phyloP scores from a whole-genome alignment of 2,329 filamentous ascomycete genomes.

The Penicillium sp. region DNA sequence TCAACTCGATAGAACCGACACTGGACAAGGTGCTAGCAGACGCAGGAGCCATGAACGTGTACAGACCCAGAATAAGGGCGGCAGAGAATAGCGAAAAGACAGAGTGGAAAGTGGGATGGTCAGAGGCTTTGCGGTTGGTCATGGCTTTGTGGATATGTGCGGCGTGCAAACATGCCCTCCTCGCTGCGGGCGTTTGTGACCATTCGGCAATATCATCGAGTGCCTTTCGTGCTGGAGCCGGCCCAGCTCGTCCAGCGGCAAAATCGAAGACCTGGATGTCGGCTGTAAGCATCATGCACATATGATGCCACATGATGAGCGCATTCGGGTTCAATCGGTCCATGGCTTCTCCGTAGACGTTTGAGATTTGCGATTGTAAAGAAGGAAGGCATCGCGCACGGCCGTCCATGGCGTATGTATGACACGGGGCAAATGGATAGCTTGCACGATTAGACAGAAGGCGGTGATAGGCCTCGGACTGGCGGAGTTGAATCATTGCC shows the following conservation, averaged over 20 bases:
- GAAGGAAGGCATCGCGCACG: conserved; percentile 45
- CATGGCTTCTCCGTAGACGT: conserved; percentile 45
- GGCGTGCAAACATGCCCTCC: conserved; percentile 54
- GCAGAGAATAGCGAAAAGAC: conserved; percentile 54
- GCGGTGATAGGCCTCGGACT: conserved; percentile 47
- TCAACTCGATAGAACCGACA: conserved; percentile 43
- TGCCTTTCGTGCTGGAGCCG: conserved; percentile 49
- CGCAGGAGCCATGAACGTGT: conserved; percentile 51
- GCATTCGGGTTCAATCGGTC: conserved; percentile 52
- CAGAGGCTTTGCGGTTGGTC: conserved; percentile 54
- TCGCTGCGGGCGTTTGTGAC: conserved; percentile 53
- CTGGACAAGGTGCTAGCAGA: conserved; percentile 27
- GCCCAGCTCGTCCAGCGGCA: conserved; percentile 53
- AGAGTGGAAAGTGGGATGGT: conserved; percentile 55
- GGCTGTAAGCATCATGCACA: conserved; percentile 54
- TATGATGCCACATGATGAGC: conserved; percentile 55
- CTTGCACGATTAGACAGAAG: conserved; percentile 42
- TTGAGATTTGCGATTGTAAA: conserved; percentile 34
- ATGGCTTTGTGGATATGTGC: conserved; percentile 56
- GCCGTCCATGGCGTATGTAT: conserved; percentile 51
- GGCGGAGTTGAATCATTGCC: conserved; percentile 44
- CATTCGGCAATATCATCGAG: conserved; percentile 54
- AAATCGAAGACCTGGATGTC: conserved; percentile 57
- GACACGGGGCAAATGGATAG: conserved; percentile 46
- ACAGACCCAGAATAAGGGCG: conserved; percentile 54